Base-by-base conservation (phyloP, 2,329 filamentous ascomycete genomes). In the Alternaria novae-zelandiae region DNA sequence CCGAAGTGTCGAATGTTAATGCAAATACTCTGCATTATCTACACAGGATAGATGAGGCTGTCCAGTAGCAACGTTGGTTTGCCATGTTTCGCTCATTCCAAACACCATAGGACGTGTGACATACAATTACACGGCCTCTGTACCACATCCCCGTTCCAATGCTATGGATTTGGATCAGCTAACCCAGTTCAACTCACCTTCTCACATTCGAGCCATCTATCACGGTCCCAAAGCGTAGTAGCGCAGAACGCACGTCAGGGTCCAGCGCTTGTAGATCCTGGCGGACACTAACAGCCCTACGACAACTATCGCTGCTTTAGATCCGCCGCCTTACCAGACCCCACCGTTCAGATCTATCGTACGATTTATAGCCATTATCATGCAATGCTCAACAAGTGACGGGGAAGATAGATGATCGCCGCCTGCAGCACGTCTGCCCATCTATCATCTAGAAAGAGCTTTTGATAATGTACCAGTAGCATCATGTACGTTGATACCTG, bases 1-100 rank as follows among this genome's bases (percentile, higher is more conserved):
- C 66, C 30, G 17, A 57, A 65, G 36, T 17, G 67, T 63, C 56
- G 46, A 64, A 50, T 70, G 63, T 45, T 68, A 70, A 70, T 54
- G 54, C 36, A 30, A 56, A 25, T 32, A 17, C 25, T 49, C 56
- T 59, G 59, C 59, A 59, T 59, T 43, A 26, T 57, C 30, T 45
- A 50, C 36, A 54, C 45, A 32, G 8, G 12, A 57, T 44, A n/a
- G 20, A 21, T 11, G n/a, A 43, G 11, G 36, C 51, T 11, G 15
- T 54, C 32, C 32, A 54, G 41, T 25, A n/a, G 21, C 11, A 25
- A 28, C 25, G 23, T 23, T 28, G 13, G 32, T 15, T 21, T 21
- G 11, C 32, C 36, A 44, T 28, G 23, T 25, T 28, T 36, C 20
- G 30, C 49, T 23, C 32, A 23, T 30, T 25, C 30, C 28, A 53